Percentiles rank a stretch among this genome's conserved stretches.
These are phyloP conservation scores for Pseudoneurospora amorphoporcata DNA, from an alignment of 495 filamentous ascomycete genomes.

Conservation along the genomic window DNA sequence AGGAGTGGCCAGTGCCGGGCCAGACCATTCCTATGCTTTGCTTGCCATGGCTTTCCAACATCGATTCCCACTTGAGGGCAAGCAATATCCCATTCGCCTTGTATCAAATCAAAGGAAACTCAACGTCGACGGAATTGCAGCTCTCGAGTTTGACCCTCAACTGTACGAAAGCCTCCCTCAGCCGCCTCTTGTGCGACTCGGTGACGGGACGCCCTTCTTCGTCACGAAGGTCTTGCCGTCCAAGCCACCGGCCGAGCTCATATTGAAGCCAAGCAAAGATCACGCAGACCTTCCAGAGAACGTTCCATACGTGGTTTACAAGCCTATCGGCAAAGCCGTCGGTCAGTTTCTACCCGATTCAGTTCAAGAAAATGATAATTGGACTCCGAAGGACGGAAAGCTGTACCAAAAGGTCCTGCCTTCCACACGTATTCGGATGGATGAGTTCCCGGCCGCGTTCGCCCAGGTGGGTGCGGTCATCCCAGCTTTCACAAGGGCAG, in stretches of 20 bases:
- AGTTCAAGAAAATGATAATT: not conserved
- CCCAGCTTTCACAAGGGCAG: conserved; percentile 61
- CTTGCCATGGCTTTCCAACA: conserved; percentile 41
- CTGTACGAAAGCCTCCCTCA: conserved; percentile 3
- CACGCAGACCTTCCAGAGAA: conserved; percentile 25
- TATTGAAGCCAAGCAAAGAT: conserved; percentile 9
- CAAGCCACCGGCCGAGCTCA: conserved; percentile 25
- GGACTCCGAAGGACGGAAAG: conserved; percentile 12
- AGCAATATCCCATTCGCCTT: conserved; percentile 32
- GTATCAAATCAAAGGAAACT: conserved; percentile 11
- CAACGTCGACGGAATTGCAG: conserved; percentile 4
- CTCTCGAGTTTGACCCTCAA: conserved; percentile 3
- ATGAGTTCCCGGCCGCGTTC: conserved; percentile 49
- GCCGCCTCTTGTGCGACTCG: conserved; percentile 23
- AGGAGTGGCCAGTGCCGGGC: conserved; percentile 14
- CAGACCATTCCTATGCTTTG: conserved; percentile 35
- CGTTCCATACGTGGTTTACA: conserved; percentile 38
- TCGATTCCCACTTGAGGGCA: conserved; percentile 20
- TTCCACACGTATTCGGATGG: conserved; percentile 24
- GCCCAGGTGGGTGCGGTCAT: conserved; percentile 60
- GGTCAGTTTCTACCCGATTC: conserved; percentile 39
- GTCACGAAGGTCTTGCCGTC: conserved; percentile 22
- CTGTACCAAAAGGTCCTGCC: conserved; percentile 26
- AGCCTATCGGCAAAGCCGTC: conserved; percentile 27
- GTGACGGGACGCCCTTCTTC: conserved; percentile 17